Evolutionary conservation across 2,329 filamentous ascomycete species (phyloP), one percentile per base, ranked within the genome.

Genomic region (Aspergillus clavatus): DNA sequence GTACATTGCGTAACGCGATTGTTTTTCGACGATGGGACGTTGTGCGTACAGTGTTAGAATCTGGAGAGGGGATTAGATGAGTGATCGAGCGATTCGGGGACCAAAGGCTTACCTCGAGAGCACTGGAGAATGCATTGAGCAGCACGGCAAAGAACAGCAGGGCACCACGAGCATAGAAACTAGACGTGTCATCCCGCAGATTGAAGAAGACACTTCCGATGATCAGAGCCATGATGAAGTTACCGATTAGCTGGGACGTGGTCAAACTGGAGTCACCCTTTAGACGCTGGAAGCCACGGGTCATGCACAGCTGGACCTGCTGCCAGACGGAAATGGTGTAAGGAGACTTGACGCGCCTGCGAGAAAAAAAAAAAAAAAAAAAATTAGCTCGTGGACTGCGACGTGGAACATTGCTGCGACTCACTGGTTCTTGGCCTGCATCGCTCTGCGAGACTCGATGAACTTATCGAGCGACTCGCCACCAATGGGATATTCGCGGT

Each of bases 1-100:
- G 59, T 95, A 95, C 14, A 95, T 76, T 14, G 89, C 89, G 63
- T 95, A 95, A 46, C 86, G 82, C 45, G 78, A 72, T 57, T 96
- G 90, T 65, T 95, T 95, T 63, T 95, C 89, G 48, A 96, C 88
- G 57, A 95, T 95, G 1, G 87, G 86, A 28, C 90, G 84, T 78
- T 95, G 89, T 2, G 87, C 81, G 62, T 93, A 96, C 4, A 95
- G 77, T 0, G 87, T 89, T 26, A 93, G 69, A 62, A 95, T 93
- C 75, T 83, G 48, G 0, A n/a, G 45, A 18, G 11, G 7, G 31
- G 16, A 29, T 41, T 22, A 36, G 43, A 21, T 22, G 24, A n/a
- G 14, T 31, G 14, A 10, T 14, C 6, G 12, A 7, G n/a, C 5
- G 11, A 7, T 18, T 3, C 11, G n/a, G 6, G 28, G 11, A 19